Base-by-base conservation (phyloP, 2,329 filamentous ascomycete genomes). In the Colletotrichum liaoningense region DNA sequence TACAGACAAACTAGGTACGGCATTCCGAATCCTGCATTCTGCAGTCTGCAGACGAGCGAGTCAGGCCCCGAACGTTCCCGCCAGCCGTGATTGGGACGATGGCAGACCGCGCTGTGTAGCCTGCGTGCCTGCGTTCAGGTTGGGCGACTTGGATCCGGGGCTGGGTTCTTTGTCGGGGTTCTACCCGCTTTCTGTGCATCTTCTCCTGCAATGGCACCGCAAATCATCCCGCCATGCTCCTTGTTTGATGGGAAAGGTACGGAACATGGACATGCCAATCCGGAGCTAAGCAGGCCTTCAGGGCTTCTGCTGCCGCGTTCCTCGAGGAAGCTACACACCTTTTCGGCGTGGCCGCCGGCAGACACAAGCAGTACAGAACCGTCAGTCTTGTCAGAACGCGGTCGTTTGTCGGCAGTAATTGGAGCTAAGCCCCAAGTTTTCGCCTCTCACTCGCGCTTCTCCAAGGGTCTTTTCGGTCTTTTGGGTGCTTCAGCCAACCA, bases 121-220 rank as follows among this genome's bases (percentile, higher is more conserved):
- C 38, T 16, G 38, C 14, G 38, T 6, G 14, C 38, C 14, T 42
- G 38, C 38, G 14, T 42, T 42, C 38, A 42, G 14, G 38, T 42
- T 16, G 38, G 38, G 38, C 14, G 38, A 19, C 38, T 54, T 58
- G 59, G 42, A n/a, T 16, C 60, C n/a, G 46, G 38, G 60, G 67
- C 58, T 65, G 62, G 62, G 60, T 54, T 58, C 38, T 42, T 42
- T 35, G 65, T 55, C 69, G 69, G 69, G 66, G 28, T 73, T 73
- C 70, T 63, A 69, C 59, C 66, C 70, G 70, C 58, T 69, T 69
- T 65, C 70, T 60, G 59, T 63, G 70, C 64, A 67, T 63, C 63
- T 38, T 65, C 49, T 56, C 46, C 69, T 60, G 64, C 58, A 7
- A 69, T 72, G 58, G 24, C 52, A 63, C 65, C 52, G 69, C 69